Evolutionary conservation across 2,329 filamentous ascomycete species (phyloP), one percentile per base, ranked within the genome.

Genomic region (Coleophoma cylindrospora): DNA sequence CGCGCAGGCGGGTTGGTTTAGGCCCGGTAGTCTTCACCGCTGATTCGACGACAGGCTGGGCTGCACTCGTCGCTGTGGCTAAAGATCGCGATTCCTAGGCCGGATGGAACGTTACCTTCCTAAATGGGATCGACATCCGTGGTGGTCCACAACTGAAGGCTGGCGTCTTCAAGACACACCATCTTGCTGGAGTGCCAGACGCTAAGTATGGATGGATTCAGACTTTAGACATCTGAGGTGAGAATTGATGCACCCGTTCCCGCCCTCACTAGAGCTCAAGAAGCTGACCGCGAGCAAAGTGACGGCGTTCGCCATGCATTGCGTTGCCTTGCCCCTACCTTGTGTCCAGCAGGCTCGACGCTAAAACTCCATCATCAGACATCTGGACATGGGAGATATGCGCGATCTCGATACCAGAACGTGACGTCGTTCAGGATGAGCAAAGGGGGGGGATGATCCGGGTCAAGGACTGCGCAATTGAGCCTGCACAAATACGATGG

Each of bases 21-120:
- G 9, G 27, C 27, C 27, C 27, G 27, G 27, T 27, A 27, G 9
- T 27, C 3, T 27, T 48, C 56, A 53, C 53, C 50, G 51, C 53
- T 58, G 54, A 57, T 58, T 58, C 53, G 53, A 53, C 36, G 41
- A 27, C 32, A 3, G 27, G 9, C 27, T 27, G 27, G 27, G 7
- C 9, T 10, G 27, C 27, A 27, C 27, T 27, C 27, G 27, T 36
- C 11, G 32, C 17, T 34, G 40, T 22, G 34, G 40, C 36, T 34
- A 13, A 34, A 50, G 44, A 38, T 38, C 36, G 36, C 15, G 36
- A 43, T 7, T 40, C 37, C 37, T 38, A 38, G 12, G 15, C 14
- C 11, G 7, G 36, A 54, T 52, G 52, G 46, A 54, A 52, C 52
- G 50, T 54, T 52, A 52, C 50, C 37, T 36, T 40, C 43, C 38